Evolutionary conservation across 2,329 filamentous ascomycete species (phyloP), one percentile per base, ranked within the genome.

Genomic region (Fusarium stilboides): DNA sequence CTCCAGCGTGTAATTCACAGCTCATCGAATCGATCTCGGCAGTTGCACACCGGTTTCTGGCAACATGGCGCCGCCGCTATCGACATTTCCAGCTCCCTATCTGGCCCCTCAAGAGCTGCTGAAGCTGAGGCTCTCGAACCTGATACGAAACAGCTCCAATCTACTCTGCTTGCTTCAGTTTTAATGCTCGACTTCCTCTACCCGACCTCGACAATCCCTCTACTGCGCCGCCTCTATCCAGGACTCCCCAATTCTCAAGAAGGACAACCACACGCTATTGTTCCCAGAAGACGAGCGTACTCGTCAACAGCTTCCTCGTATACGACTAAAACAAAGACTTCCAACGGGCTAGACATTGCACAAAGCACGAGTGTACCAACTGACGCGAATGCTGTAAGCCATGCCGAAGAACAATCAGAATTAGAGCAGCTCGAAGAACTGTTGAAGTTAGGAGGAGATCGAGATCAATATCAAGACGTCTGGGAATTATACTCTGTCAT

Each of bases 141-240:
- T 50, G 72, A 77, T 37, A 67, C 65, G 39, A 70, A 70, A 49
- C 62, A 74, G 57, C 58, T 68, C 22, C 73, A 74, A 43, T 67
- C 69, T 12, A 74, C 76, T 4, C 71, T 86, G 57, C 77, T 77
- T 39, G 82, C 85, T 28, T 87, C 86, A 6, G 72, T 81, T 10
- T 84, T 87, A 56, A 77, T 86, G 47, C 82, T 89, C 74, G 87
- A 88, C 74, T 88, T 88, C 55, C 76, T 88, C 10, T 88, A 88
- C 53, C 86, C 86, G 7, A 81, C 72, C 34, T 82, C 81, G 12
- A 80, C 84, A 13, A 58, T 82, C 14, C 77, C 80, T 15, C 76
- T 85, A 7, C 70, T 86, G 62, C 81, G 82, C 42, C 80, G 80
- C 28, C 70, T 79, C 12, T 77, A 79, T 44, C 76, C 76, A n/a